Evolutionary conservation across 495 filamentous ascomycete genomes (phyloP), one percentile per base, ranked within the genome.

Genomic region (Tetracladium marchalianum): DNA sequence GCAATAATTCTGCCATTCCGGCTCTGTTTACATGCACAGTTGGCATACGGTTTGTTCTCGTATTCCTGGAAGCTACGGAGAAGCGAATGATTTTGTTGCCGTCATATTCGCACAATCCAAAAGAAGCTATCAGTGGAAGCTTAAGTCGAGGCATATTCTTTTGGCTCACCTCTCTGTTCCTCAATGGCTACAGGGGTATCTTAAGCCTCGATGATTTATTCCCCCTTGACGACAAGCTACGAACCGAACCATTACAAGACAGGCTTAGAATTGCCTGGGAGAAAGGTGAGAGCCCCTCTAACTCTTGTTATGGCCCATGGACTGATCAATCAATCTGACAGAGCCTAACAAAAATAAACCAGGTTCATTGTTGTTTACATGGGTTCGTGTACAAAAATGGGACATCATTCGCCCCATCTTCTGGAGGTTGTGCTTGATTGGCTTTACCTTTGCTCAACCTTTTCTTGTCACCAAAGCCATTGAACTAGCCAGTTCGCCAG

Each of bases 391-490:
- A 59, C n/a, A 58, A 71, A 31, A 39, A 33, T 47, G 44, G 44
- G n/a, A n/a, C 2, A 15, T 44, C 0, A 15, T 43, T 15, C 11
- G 5, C 2, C 12, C 17, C 5, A 16, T 45, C 15, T 35, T 59
- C 32, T 71, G 77, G 0, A 54, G 76, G 37, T 47, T 67, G 0
- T 66, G 54, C 22, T 61, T 72, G 1, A 71, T 71, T 11, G 78
- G 59, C 1, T 79, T 87, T 51, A 76, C 67, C 15, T 76, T 81
- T 39, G 73, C 71, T 44, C 81, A 85, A 51, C 82, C 82, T 0
- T 71, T 85, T 41, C 67, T 87, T 4, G 57, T 66, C 40, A 48
- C 39, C 17, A 41, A 44, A 22, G 49, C 52, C 9, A 0, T 55
- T 81, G 5, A 55, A 50, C 0, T 61, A 75, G 39, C 70, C 73